phyloP scores from a whole-genome alignment of 345 rosid species.

The Acer negundo region DNA sequence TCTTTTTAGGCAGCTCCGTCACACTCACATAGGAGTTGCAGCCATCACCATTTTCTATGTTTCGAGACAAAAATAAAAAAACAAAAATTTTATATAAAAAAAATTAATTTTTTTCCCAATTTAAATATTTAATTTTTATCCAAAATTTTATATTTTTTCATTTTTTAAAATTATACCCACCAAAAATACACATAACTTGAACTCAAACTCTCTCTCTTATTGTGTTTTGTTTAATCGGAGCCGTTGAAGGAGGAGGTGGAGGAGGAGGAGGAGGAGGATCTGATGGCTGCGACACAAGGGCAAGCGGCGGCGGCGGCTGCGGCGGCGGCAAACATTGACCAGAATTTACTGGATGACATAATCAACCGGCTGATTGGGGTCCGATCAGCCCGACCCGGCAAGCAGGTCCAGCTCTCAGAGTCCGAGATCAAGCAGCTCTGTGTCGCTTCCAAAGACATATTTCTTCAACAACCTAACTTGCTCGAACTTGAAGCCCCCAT shows the following conservation, averaged over 20 bases:
- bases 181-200: background rate
- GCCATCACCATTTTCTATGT: slow-evolving; percentile 12
- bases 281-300: slow-evolving; percentile 60
- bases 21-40: slow-evolving; percentile 14
- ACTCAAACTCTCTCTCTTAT: background rate
- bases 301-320: slow-evolving; percentile 33
- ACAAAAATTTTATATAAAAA: no score
- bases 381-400: slow-evolving; percentile 85
- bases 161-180: background rate
- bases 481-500: slow-evolving; percentile 97
- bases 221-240: slow-evolving; percentile 7
- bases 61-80: background rate
- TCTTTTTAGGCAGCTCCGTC: slow-evolving; percentile 3
- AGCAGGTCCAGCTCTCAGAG: slow-evolving; percentile 93
- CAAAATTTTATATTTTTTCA: background rate
- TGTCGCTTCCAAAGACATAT: slow-evolving; percentile 70
- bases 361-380: slow-evolving; percentile 84
- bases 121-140: no score
- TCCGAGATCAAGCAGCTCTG: slow-evolving; percentile 92
- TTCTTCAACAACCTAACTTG: slow-evolving; percentile 79
- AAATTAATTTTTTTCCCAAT: background rate
- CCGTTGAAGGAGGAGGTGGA: slow-evolving; percentile 13
- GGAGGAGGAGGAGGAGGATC: slow-evolving; percentile 23
- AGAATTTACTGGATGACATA: slow-evolving; percentile 71
- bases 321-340: slow-evolving; percentile 47